Conservation (phyloP, 768 basidiomycete genomes). For the Neoboletus subvelutipes region DNA sequence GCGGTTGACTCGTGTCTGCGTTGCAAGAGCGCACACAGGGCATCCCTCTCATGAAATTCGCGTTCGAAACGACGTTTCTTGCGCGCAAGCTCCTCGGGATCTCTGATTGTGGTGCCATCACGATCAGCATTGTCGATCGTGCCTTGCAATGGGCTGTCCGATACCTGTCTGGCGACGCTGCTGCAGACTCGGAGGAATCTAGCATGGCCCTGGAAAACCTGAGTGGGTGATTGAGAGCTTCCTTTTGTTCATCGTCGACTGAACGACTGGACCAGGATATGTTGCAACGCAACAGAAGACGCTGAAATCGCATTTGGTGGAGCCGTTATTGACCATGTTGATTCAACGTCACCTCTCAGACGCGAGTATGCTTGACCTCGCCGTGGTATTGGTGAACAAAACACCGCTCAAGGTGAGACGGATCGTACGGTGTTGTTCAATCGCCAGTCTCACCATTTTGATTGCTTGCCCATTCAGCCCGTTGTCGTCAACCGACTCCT, state of each 20-base stretch:
- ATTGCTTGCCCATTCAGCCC: slow-evolving; percentile 44
- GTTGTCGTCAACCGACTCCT: slow-evolving; percentile 70
- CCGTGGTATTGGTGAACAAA: slow-evolving; percentile 38
- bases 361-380: slow-evolving; percentile 41
- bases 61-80: slow-evolving; percentile 34
- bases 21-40: slow-evolving; percentile 30
- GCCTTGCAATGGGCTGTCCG: slow-evolving; percentile 56
- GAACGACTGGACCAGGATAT: slow-evolving; percentile 9
- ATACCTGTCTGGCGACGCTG: slow-evolving; percentile 38
- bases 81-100: slow-evolving; percentile 28
- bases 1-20: slow-evolving; percentile 15
- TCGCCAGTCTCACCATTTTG: not conserved
- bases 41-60: slow-evolving; percentile 26
- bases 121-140: slow-evolving; percentile 40
- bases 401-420: slow-evolving; percentile 61
- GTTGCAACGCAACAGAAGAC: slow-evolving; percentile 11
- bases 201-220: slow-evolving; percentile 34
- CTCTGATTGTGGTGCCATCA: slow-evolving; percentile 25
- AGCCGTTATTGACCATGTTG: slow-evolving; percentile 65
- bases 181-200: slow-evolving; percentile 18
- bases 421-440: not conserved
- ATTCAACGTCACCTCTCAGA: slow-evolving; percentile 60
- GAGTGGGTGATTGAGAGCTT: slow-evolving; percentile 31
- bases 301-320: slow-evolving; percentile 58
- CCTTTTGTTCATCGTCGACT: not conserved